Evolutionary conservation across 768 basidiomycete species (phyloP).

Genomic region (Kwoniella botswanensis): DNA sequence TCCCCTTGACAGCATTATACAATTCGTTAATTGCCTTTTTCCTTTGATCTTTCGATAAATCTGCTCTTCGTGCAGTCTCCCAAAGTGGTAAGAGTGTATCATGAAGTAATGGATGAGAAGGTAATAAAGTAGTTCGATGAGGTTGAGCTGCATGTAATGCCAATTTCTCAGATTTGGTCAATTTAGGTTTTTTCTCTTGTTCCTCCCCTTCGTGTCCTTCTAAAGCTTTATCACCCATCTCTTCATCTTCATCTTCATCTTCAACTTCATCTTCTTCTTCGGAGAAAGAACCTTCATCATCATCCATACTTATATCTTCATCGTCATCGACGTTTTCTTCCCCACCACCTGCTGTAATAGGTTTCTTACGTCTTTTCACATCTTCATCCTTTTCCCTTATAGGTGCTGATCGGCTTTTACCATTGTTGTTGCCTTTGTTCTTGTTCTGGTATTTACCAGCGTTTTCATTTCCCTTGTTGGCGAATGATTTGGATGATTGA

Average conservation of each 20-base stretch:
- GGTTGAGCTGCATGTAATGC: conserved; percentile 57
- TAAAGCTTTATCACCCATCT: conserved; percentile 31
- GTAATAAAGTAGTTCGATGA: conserved; percentile 54
- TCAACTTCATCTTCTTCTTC: conserved; percentile 32
- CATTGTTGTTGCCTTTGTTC: background rate
- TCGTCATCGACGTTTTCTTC: conserved; percentile 41
- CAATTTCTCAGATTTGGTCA: conserved; percentile 52
- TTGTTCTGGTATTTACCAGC: background rate
- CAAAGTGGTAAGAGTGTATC: conserved; percentile 53
- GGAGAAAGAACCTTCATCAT: conserved; percentile 16
- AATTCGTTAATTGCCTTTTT: conserved; percentile 74
- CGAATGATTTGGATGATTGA: background rate
- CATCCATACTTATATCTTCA: conserved; percentile 30
- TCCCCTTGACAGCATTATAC: conserved; percentile 76
- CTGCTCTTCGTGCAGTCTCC: conserved; percentile 55
- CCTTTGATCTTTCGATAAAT: conserved; percentile 69
- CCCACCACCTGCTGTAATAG: conserved; percentile 41
- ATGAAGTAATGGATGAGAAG: conserved; percentile 54
- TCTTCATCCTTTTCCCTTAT: conserved; percentile 23
- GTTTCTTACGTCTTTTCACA: conserved; percentile 35
- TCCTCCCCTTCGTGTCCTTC: conserved; percentile 25
- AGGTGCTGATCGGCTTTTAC: conserved; percentile 7
- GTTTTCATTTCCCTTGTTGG: background rate
- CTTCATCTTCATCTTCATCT: conserved; percentile 33
- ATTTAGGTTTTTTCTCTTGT: conserved; percentile 35